Base-by-base conservation (phyloP, 768 basidiomycete genomes). In the Collybia sordida region DNA sequence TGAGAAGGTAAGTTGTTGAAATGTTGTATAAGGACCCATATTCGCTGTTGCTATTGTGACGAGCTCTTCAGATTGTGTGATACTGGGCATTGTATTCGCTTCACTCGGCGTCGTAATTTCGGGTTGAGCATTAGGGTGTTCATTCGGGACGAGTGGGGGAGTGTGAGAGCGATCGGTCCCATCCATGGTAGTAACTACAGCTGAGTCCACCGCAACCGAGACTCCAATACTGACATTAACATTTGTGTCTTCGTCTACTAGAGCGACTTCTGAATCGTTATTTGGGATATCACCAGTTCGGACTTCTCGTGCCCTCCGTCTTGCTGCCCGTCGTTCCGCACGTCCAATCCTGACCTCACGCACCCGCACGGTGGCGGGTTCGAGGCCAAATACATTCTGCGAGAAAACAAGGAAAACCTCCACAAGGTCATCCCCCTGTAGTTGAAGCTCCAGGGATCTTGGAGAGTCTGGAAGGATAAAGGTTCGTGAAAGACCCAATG, bases 391-490 rank as follows among this genome's bases (percentile, higher is more conserved):
- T 23, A 95, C 89, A 55, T 93, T 94, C 64, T 94, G 91, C 2
- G 86, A 81, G 63, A 95, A 95, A 3, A 95, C 88, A 23, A 95
- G 77, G 65, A 93, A 95, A 6, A 95, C 86, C 64, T 95, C 93
- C 3, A 94, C 91, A 2, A 95, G 79, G 59, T 95, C 93, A 62
- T 95, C 93, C 5, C 93, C 93, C 66, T 95, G 93, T 9, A 95
- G 72, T 64, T 95, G 85, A 18, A 95, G 74, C 63, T 94, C 93
- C 44, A 95, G 71, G 2, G 90, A 90, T 22, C 88, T 80, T 3
- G 93, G 93, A 11, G 92, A 93, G 61, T 95, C 93, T 0, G 93
- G 93, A 31, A 95, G 73, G 54, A 95, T 94, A 64, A 95, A 95
- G 1, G 93, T 95, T 38, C 93, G 81, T n/a, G 92, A 94, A 27